Evolutionary conservation across 345 rosid species (phyloP).

Genomic region (Carallia brachiata): DNA sequence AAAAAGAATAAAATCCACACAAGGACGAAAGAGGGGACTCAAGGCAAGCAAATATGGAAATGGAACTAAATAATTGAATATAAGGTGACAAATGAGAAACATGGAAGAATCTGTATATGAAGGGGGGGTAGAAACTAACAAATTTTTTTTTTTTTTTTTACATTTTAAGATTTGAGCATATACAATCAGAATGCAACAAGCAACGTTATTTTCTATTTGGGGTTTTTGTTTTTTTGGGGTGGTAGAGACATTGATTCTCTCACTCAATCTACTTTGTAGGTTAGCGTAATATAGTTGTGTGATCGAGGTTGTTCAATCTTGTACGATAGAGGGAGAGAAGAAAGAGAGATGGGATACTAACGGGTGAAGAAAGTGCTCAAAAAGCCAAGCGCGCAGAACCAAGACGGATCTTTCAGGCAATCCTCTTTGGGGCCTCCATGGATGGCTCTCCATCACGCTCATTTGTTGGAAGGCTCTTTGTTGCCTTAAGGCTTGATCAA

Average conservation of each 20-base stretch:
- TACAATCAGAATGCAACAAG: constrained; percentile 1
- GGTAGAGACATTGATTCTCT: constrained; percentile 41
- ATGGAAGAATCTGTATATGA: constrained; percentile 34
- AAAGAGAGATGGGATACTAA: constrained; percentile 29
- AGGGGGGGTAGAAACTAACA: constrained; percentile 54
- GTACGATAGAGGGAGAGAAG: constrained; percentile 4
- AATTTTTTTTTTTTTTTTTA: constrained; percentile 15
- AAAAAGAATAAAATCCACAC: constrained; percentile 35
- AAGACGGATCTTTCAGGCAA: constrained; percentile 94
- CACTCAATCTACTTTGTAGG: constrained; percentile 41
- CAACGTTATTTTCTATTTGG: constrained; percentile 18
- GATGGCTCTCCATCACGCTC: constrained; percentile 88
- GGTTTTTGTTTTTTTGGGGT: constrained; percentile 16
- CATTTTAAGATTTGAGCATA: too few species aligned
- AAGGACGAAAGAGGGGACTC: constrained; percentile 15
- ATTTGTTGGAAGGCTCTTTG: constrained; percentile 93
- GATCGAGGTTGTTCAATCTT: neutral
- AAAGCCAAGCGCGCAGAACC: constrained; percentile 94
- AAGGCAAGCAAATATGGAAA: constrained; percentile 8
- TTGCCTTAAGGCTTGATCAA: constrained; percentile 83
- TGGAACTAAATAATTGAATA: constrained; percentile 41
- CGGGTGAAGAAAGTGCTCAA: constrained; percentile 99
- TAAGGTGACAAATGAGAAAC: constrained; percentile 31
- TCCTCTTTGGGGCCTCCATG: constrained; percentile 99
- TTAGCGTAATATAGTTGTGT: constrained; percentile 20